These are phyloP conservation scores for Teunomyces cretensis DNA, from an alignment of 805 yeast genomes.

Conservation along the genomic window DNA sequence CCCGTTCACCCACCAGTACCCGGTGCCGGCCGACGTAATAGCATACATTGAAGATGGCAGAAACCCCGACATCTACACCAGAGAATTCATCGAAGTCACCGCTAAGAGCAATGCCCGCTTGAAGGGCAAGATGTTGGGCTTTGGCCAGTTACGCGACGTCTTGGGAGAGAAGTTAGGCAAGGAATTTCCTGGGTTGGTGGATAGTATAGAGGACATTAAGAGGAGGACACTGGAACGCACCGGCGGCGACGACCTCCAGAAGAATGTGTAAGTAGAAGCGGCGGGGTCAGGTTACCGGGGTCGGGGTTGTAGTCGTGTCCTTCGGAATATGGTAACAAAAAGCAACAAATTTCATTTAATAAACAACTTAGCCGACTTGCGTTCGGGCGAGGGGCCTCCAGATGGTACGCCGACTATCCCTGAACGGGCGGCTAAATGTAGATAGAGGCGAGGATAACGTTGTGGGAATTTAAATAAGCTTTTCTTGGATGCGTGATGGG, in stretches of 20 bases:
- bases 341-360: too few relatives aligned
- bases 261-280: too few relatives aligned
- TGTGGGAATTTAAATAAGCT: too few relatives aligned
- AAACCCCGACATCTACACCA: conserved; percentile 93
- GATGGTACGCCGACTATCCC: too few relatives aligned
- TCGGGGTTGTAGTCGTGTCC: too few relatives aligned
- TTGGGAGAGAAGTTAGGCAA: conserved; percentile 67
- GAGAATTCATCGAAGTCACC: conserved; percentile 95
- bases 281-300: too few relatives aligned
- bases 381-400: too few relatives aligned
- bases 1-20: conserved; percentile 34
- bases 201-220: conserved; percentile 56
- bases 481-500: too few relatives aligned
- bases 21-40: conserved; percentile 80
- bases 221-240: conserved; percentile 34
- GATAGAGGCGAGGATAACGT: too few relatives aligned
- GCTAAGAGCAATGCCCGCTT: conserved; percentile 84
- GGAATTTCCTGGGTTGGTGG: conserved; percentile 76
- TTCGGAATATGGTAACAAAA: too few relatives aligned
- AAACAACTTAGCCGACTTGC: too few relatives aligned
- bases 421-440: too few relatives aligned
- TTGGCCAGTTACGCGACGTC: conserved; percentile 58
- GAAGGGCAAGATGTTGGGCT: conserved; percentile 78
- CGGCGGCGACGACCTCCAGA: background rate
- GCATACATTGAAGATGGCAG: conserved; percentile 94